phyloP scores from a whole-genome alignment of 2,329 filamentous ascomycete species.

The Ceratocystis cacaofunesta region DNA sequence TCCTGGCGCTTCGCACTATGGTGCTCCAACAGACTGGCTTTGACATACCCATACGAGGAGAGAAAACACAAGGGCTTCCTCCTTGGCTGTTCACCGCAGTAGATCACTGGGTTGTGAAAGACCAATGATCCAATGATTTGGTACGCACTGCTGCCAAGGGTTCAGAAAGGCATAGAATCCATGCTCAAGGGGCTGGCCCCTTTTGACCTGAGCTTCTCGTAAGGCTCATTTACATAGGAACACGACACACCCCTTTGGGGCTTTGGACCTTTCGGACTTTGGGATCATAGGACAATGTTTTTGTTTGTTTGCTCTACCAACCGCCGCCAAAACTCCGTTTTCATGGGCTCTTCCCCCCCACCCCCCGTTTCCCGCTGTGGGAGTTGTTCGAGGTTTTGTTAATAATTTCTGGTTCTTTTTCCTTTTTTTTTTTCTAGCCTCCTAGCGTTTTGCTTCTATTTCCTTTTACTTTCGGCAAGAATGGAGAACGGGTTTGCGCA shows the following conservation, averaged over 20 bases:
- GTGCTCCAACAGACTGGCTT: background rate
- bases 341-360: background rate
- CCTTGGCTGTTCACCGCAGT: background rate
- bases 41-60: background rate
- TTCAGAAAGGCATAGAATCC: background rate
- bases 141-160: background rate
- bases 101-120: background rate
- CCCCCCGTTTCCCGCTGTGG: no score
- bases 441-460: background rate
- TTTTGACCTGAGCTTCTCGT: background rate
- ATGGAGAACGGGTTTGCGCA: background rate
- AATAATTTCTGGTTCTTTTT: background rate
- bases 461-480: background rate
- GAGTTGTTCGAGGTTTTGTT: background rate
- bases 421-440: background rate
- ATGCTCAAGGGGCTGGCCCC: constrained; percentile 7
- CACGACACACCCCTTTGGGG: background rate
- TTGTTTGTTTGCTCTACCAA: background rate
- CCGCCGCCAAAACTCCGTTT: background rate
- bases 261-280: background rate
- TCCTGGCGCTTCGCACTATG: background rate
- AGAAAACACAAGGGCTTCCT: background rate
- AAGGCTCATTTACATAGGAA: background rate
- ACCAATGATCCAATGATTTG: background rate
- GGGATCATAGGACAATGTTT: background rate